Evolutionary conservation across 495 filamentous ascomycete genomes (phyloP).

Genomic region (Penicillium angulare): DNA sequence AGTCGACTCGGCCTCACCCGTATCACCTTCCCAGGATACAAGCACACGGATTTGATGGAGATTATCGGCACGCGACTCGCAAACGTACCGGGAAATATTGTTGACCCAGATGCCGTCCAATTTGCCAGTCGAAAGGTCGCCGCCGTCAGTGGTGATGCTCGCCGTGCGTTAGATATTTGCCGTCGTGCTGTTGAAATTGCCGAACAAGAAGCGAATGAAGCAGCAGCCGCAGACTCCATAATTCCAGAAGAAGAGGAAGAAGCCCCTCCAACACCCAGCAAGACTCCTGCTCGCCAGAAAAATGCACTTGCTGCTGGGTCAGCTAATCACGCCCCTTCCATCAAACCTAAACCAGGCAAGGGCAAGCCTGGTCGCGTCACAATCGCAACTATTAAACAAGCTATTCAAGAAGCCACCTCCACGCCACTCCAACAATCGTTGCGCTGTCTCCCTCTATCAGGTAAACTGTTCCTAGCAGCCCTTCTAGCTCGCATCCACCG

Average conservation of each 20-base stretch:
- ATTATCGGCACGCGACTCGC: conserved; percentile 89
- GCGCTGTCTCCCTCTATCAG: conserved; percentile 71
- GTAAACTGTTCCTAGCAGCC: conserved; percentile 82
- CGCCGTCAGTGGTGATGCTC: conserved; percentile 90
- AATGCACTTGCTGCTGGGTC: conserved; percentile 20
- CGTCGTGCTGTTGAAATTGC: conserved; percentile 93
- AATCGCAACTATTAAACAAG: conserved; percentile 87
- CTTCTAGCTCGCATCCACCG: conserved; percentile 74
- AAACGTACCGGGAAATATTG: conserved; percentile 83
- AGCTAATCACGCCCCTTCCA: conserved; percentile 3
- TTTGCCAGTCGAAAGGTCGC: conserved; percentile 97
- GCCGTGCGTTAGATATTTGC: conserved; percentile 93
- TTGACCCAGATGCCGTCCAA: conserved; percentile 90
- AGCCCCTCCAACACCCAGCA: conserved; percentile 48
- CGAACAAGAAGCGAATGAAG: conserved; percentile 61
- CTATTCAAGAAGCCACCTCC: conserved; percentile 91
- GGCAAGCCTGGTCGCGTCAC: conserved; percentile 64
- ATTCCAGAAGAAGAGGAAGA: conserved; percentile 24
- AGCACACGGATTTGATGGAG: conserved; percentile 94
- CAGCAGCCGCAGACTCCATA: conserved; percentile 20
- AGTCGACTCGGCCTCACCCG: conserved; percentile 84
- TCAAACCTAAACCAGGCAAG: conserved; percentile 20
- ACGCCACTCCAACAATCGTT: conserved; percentile 89
- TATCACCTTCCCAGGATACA: conserved; percentile 97
- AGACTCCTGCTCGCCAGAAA: conserved; percentile 37